phyloP scores from a whole-genome alignment of 768 basidiomycete genomes.

The Floccularia luteovirens region DNA sequence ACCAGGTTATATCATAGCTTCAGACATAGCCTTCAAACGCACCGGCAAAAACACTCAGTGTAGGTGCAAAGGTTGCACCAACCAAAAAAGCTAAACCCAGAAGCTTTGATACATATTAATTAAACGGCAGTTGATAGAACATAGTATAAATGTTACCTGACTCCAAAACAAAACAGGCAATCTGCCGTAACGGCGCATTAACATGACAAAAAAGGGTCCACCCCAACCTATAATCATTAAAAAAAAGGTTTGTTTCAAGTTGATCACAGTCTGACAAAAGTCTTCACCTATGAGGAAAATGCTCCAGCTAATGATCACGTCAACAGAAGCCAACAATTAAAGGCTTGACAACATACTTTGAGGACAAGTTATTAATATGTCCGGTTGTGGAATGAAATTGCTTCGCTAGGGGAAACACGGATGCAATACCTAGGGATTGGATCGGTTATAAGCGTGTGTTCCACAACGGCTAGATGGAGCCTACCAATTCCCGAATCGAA shows the following conservation, averaged over 20 bases:
- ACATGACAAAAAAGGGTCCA: constrained; percentile 39
- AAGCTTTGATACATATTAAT: constrained; percentile 18
- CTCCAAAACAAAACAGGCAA: constrained; percentile 57
- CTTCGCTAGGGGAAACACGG: constrained; percentile 47
- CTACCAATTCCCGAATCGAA: constrained; percentile 49
- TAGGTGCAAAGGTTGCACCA: constrained; percentile 45
- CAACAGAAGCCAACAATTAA: not conserved
- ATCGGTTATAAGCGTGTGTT: not conserved
- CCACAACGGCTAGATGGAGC: not conserved
- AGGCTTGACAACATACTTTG: constrained; percentile 21
- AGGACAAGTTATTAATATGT: constrained; percentile 49
- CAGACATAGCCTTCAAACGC: not conserved
- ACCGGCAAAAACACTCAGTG: constrained; percentile 35
- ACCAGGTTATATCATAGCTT: not conserved
- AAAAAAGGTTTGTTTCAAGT: not conserved
- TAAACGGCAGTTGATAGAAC: not conserved
- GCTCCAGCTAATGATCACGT: constrained; percentile 33
- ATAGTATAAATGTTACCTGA: constrained; percentile 21
- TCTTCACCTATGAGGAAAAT: constrained; percentile 41
- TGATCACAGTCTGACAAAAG: not conserved
- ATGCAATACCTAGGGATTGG: constrained; percentile 34
- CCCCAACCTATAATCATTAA: constrained; percentile 26
- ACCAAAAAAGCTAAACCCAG: constrained; percentile 43
- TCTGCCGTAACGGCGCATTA: constrained; percentile 48
- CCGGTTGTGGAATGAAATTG: constrained; percentile 42